phyloP scores from a whole-genome alignment of 768 basidiomycete species.

The Phallus indusiatus region DNA sequence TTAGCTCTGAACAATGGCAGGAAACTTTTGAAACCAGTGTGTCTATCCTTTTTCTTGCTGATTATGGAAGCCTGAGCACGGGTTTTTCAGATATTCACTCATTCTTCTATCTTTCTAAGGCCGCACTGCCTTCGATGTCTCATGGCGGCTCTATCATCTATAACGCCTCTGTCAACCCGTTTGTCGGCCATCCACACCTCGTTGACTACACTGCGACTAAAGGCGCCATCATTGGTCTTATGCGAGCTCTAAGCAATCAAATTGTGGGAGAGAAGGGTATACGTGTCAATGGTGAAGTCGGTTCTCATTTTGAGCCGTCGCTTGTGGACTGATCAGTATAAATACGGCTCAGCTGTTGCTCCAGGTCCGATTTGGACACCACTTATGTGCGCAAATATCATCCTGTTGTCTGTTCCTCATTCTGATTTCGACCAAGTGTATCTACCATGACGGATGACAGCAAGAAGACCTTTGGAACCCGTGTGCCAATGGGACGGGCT shows the following conservation, averaged over 20 bases:
- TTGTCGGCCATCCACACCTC: slow-evolving; percentile 35
- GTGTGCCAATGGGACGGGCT: slow-evolving; percentile 35
- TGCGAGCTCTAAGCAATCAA: slow-evolving; percentile 40
- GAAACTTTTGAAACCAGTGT: slow-evolving; percentile 26
- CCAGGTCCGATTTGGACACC: slow-evolving; percentile 44
- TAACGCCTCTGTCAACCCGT: slow-evolving; percentile 35
- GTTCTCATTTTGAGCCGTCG: not conserved
- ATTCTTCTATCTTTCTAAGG: slow-evolving; percentile 40
- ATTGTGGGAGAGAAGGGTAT: slow-evolving; percentile 40
- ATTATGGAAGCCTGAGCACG: not conserved
- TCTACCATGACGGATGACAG: slow-evolving; percentile 28
- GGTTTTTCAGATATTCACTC: slow-evolving; percentile 23
- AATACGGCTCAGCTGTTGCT: slow-evolving; percentile 22
- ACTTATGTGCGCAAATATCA: slow-evolving; percentile 21
- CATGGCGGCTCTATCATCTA: slow-evolving; percentile 35
- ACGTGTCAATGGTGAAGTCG: slow-evolving; percentile 31
- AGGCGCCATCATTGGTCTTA: slow-evolving; percentile 41
- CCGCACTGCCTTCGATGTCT: slow-evolving; percentile 34
- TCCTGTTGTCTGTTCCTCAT: not conserved
- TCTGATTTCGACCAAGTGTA: slow-evolving; percentile 9
- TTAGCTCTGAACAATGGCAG: slow-evolving; percentile 34
- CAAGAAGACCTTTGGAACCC: slow-evolving; percentile 23
- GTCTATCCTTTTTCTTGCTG: not conserved
- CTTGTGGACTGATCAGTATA: not conserved
- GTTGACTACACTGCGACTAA: slow-evolving; percentile 49